Evolutionary conservation across 2,329 filamentous ascomycete genomes (phyloP).

Genomic region (Lecanosticta acicola): DNA sequence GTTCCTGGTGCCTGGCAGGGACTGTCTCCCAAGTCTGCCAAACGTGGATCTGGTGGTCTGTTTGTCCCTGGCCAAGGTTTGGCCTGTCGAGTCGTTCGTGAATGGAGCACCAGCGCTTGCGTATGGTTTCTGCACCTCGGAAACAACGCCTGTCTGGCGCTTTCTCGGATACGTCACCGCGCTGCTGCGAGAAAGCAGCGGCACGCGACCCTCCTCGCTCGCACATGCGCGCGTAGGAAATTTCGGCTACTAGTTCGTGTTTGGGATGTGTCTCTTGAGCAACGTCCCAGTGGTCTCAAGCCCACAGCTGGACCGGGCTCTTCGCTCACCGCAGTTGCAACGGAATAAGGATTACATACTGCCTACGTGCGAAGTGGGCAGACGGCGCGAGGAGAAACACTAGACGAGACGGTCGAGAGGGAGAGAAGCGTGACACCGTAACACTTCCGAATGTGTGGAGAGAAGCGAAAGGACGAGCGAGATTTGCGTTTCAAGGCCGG

Average conservation of each 20-base stretch:
- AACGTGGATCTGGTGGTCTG: background rate
- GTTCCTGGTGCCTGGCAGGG: too few species aligned
- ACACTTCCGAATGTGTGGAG: constrained; percentile 14
- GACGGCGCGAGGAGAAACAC: constrained; percentile 17
- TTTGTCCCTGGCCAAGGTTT: background rate
- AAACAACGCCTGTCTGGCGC: background rate
- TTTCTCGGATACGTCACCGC: constrained; percentile 11
- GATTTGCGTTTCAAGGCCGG: constrained; percentile 18
- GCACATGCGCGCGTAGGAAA: constrained; percentile 17
- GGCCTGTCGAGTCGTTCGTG: too few species aligned
- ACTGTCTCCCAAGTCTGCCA: too few species aligned
- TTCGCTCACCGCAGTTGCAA: constrained; percentile 16
- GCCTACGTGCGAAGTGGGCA: constrained; percentile 8
- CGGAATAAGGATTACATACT: constrained; percentile 18
- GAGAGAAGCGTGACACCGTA: constrained; percentile 16
- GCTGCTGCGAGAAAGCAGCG: constrained; percentile 4
- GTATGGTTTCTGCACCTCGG: background rate
- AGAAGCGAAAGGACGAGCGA: constrained; percentile 10
- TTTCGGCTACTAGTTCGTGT: constrained; percentile 17
- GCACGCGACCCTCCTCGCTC: constrained; percentile 13
- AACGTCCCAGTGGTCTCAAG: constrained; percentile 7
- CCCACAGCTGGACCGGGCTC: constrained; percentile 8
- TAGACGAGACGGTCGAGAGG: constrained; percentile 2
- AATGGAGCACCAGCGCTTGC: too few species aligned
- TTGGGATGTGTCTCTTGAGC: constrained; percentile 12